A percentile compares a stretch with the other conserved stretches of the same genome.
phyloP scores from a whole-genome alignment of 2,329 filamentous ascomycete genomes.

The Diplodia seriata region DNA sequence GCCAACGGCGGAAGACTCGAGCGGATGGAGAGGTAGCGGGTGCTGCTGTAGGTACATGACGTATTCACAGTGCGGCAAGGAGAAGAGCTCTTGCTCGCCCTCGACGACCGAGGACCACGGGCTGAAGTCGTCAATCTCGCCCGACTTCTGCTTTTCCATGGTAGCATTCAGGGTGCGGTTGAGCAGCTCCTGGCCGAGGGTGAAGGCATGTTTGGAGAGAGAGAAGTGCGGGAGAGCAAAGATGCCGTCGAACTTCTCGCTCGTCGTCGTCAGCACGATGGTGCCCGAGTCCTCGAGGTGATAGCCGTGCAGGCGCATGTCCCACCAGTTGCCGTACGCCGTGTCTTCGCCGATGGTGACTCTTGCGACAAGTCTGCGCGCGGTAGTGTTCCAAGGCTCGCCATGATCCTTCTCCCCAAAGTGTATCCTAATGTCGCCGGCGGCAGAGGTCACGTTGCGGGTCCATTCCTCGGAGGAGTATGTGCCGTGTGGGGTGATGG shows the following conservation, averaged over 20 bases:
- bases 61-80: constrained; percentile 83
- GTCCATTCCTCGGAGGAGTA: constrained; percentile 74
- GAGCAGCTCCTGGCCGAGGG: constrained; percentile 62
- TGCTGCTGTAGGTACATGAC: constrained; percentile 84
- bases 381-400: constrained; percentile 51
- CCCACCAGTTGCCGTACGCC: constrained; percentile 75
- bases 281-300: constrained; percentile 85
- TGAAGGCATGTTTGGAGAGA: constrained; percentile 62
- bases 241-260: constrained; percentile 89
- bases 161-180: constrained; percentile 74
- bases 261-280: constrained; percentile 84
- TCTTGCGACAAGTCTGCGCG: constrained; percentile 73
- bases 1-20: constrained; percentile 23
- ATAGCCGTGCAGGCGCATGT: constrained; percentile 80
- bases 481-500: constrained; percentile 68
- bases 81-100: constrained; percentile 65
- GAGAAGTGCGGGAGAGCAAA: constrained; percentile 87
- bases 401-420: constrained; percentile 62
- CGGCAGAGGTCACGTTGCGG: constrained; percentile 78
- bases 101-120: constrained; percentile 77
- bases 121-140: constrained; percentile 61
- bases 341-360: constrained; percentile 75
- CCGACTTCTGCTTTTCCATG: constrained; percentile 69
- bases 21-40: constrained; percentile 46
- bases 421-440: constrained; percentile 73